Evolutionary conservation across 306 rosid genomes (phyloP), one percentile per base, ranked within the genome.

Genomic region (Prunus padus): DNA sequence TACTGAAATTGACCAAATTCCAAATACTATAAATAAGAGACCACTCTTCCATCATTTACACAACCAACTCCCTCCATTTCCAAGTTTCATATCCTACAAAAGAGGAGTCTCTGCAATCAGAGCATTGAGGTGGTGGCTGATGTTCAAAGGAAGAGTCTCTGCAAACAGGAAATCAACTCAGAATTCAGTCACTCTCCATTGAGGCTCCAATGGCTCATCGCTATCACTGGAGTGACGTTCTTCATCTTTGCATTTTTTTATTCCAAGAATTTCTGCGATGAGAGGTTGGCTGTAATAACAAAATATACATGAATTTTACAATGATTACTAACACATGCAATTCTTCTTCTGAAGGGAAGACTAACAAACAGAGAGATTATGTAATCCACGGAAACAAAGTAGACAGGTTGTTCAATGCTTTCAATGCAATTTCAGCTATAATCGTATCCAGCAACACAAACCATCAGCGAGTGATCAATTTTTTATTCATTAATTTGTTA

Each of bases 241-340:
- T 72, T 84, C 67, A 0, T 74, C 4, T 88, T 73, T 18, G 77
- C 93, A 3, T 80, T 88, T 75, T n/a, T 84, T 72, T 73, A 71
- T 81, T 31, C 90, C 93, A 63, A 86, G 87, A 56, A 3, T 88
- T 16, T 88, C 93, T 16, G 83, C 87, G 1, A 88, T 88, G 86
- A 84, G 55, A 79, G 76, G 77, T 11, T 88, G 89, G 89, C 67
- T 37, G 42, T 37, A 37, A 37, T 37, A 37, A 9, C 8, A 37
- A 8, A 37, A 37, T 37, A 37, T 1, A 37, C 42, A 37, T 37
- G 42, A 37, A 37, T 37, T 40, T 20, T n/a, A 12, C 11, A 23
- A 65, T 18, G 57, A 13, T 13, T 40, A 51, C 80, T 10, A 18
- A 3, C 15, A 37, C 8, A 25, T 7, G 31, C 4, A 28, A 40